phyloP scores from a whole-genome alignment of 768 basidiomycete genomes.

The Pholiota molesta region DNA sequence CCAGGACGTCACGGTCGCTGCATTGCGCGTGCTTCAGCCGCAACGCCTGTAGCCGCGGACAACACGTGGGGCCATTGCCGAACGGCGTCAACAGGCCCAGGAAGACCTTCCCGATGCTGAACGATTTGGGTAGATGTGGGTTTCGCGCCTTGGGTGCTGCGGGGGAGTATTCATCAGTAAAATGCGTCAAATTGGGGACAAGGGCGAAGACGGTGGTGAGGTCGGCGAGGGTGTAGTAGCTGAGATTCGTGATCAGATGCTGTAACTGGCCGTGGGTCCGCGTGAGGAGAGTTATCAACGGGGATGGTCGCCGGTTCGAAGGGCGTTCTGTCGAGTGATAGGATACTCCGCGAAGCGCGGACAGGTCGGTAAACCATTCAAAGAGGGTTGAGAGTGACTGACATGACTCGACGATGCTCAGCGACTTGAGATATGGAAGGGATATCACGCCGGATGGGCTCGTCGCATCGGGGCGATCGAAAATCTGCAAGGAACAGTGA shows the following conservation, averaged over 20 bases:
- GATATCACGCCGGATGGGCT: constrained; percentile 3
- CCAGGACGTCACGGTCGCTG: not conserved
- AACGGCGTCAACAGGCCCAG: constrained; percentile 9
- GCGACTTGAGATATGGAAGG: constrained; percentile 15
- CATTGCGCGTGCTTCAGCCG: not conserved
- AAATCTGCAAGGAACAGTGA: constrained; percentile 14
- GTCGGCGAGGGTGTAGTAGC: constrained; percentile 16
- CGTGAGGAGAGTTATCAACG: constrained; percentile 15
- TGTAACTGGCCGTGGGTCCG: constrained; percentile 8
- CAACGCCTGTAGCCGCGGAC: not conserved
- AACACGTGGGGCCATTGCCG: not conserved
- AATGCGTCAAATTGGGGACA: constrained; percentile 5
- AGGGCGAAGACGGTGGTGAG: constrained; percentile 11
- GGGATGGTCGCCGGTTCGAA: constrained; percentile 5
- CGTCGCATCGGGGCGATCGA: constrained; percentile 4
- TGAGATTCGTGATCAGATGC: constrained; percentile 11
- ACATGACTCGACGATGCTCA: constrained; percentile 17
- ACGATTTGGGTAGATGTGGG: not conserved
- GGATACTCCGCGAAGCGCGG: constrained; percentile 9
- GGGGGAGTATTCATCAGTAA: constrained; percentile 5
- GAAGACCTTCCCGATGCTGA: constrained; percentile 6
- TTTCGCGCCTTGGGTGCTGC: constrained; percentile 9
- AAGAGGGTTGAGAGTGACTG: constrained; percentile 6
- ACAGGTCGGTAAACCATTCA: constrained; percentile 10
- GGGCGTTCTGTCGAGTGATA: constrained; percentile 17